Percentiles rank a stretch among this genome's conserved stretches.
These are phyloP conservation scores for Darksidea phi DNA, from an alignment of 495 filamentous ascomycete species.

Conservation along the genomic window DNA sequence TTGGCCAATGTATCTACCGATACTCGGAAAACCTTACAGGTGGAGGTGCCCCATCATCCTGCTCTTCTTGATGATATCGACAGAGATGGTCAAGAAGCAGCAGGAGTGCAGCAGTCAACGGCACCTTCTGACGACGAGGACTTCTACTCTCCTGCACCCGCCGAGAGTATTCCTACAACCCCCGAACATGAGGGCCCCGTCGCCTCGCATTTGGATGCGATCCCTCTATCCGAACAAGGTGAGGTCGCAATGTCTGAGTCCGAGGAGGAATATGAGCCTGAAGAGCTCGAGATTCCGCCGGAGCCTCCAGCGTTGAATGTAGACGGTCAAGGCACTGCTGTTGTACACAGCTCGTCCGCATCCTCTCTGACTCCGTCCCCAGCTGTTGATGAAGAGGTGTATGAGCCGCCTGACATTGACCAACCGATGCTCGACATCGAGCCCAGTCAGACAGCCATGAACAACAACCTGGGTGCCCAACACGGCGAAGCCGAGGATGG, in stretches of 20 bases:
- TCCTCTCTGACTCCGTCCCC: background rate
- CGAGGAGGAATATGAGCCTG: slow-evolving; percentile 25
- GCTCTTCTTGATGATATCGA: background rate
- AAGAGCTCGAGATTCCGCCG: background rate
- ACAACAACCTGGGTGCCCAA: background rate
- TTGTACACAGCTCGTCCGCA: background rate
- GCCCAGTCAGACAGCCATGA: background rate
- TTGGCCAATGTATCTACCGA: no score
- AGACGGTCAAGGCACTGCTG: background rate
- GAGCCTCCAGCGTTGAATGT: background rate
- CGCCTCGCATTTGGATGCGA: background rate
- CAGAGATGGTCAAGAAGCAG: background rate
- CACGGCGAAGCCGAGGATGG: slow-evolving; percentile 4
- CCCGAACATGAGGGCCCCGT: no score
- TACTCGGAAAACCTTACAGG: no score
- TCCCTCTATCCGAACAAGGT: slow-evolving; percentile 20
- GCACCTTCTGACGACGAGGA: slow-evolving; percentile 25
- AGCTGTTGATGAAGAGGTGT: slow-evolving; percentile 17
- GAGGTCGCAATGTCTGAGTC: slow-evolving; percentile 32
- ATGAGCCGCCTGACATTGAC: slow-evolving; percentile 21
- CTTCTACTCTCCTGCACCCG: slow-evolving; percentile 28
- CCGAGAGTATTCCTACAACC: background rate
- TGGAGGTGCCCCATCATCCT: no score
- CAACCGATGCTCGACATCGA: background rate
- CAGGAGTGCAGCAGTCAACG: background rate